A percentile compares a stretch with the other conserved stretches of the same genome.
These are phyloP conservation scores for Fusarium sarcochroum DNA, from an alignment of 2,329 filamentous ascomycete genomes.

Conservation along the genomic window DNA sequence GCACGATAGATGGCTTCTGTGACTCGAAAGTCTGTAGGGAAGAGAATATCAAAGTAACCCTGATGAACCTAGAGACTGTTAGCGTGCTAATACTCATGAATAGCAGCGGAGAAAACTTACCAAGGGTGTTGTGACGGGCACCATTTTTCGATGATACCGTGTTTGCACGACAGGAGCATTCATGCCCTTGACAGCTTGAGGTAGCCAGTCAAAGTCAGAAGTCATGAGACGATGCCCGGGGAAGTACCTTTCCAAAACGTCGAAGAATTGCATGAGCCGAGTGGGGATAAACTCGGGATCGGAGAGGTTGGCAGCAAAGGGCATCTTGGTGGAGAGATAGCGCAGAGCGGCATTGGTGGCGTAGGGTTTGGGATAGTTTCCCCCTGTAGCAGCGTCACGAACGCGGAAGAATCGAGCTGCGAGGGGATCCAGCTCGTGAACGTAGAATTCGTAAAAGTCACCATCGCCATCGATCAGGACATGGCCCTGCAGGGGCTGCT, in stretches of 20 bases:
- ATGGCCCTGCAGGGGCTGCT: constrained; percentile 86
- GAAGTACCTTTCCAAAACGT: constrained; percentile 88
- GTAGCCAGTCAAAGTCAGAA: constrained; percentile 90
- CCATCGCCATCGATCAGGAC: constrained; percentile 88
- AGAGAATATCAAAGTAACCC: constrained; percentile 98
- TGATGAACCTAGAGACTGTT: constrained; percentile 81
- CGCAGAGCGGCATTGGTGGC: constrained; percentile 68
- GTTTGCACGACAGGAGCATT: constrained; percentile 98
- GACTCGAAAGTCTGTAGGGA: constrained; percentile 93
- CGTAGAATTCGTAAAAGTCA: constrained; percentile 97
- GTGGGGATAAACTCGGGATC: constrained; percentile 94
- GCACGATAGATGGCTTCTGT: constrained; percentile 94
- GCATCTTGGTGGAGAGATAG: constrained; percentile 73
- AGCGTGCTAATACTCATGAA: constrained; percentile 3
- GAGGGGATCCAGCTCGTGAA: constrained; percentile 82
- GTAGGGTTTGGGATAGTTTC: constrained; percentile 75
- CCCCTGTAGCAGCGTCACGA: constrained; percentile 80
- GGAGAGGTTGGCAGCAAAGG: constrained; percentile 82
- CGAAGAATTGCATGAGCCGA: constrained; percentile 95
- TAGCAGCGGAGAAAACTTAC: constrained; percentile 65
- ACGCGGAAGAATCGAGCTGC: constrained; percentile 86
- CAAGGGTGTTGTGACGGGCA: constrained; percentile 90
- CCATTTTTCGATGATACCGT: constrained; percentile 86
- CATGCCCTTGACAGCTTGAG: constrained; percentile 84
- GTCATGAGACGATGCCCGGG: constrained; percentile 90